Percentiles rank a stretch among this genome's conserved stretches.
phyloP scores from a whole-genome alignment of 1,139 yeast species.

The Geotrichum klebahnii region DNA sequence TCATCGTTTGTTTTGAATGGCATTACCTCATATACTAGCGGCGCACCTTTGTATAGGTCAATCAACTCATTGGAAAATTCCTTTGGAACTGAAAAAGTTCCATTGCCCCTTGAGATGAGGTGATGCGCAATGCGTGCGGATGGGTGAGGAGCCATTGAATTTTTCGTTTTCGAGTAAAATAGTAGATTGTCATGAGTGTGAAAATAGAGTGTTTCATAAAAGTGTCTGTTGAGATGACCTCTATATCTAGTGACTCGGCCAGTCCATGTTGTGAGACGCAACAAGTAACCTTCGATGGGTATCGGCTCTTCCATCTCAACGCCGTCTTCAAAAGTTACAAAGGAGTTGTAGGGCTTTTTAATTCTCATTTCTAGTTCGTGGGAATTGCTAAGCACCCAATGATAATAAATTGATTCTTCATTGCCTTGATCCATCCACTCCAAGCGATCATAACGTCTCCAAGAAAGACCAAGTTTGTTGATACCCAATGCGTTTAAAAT shows the following conservation, averaged over 20 bases:
- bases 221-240: slow-evolving; percentile 42
- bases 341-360: slow-evolving; percentile 46
- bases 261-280: slow-evolving; percentile 51
- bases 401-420: slow-evolving; percentile 46
- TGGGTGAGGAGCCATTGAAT: slow-evolving; percentile 62
- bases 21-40: slow-evolving; percentile 45
- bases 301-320: slow-evolving; percentile 48
- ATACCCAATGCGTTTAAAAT: slow-evolving; percentile 33
- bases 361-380: slow-evolving; percentile 59
- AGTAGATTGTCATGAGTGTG: slow-evolving; percentile 59
- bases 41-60: slow-evolving; percentile 33
- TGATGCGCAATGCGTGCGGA: slow-evolving; percentile 21
- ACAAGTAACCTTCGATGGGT: slow-evolving; percentile 73
- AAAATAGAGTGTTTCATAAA: slow-evolving; percentile 58
- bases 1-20: slow-evolving; percentile 47
- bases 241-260: slow-evolving; percentile 44
- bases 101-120: not conserved
- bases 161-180: slow-evolving; percentile 52
- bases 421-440: slow-evolving; percentile 67
- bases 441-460: slow-evolving; percentile 65
- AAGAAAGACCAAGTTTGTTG: slow-evolving; percentile 50
- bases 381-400: slow-evolving; percentile 44
- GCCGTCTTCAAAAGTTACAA: slow-evolving; percentile 30
- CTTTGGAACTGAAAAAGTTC: not conserved
- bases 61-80: slow-evolving; percentile 30